Evolutionary conservation across 371 early-diverging fungal genomes (phyloP).

Genomic region (Mucor mucedo): DNA sequence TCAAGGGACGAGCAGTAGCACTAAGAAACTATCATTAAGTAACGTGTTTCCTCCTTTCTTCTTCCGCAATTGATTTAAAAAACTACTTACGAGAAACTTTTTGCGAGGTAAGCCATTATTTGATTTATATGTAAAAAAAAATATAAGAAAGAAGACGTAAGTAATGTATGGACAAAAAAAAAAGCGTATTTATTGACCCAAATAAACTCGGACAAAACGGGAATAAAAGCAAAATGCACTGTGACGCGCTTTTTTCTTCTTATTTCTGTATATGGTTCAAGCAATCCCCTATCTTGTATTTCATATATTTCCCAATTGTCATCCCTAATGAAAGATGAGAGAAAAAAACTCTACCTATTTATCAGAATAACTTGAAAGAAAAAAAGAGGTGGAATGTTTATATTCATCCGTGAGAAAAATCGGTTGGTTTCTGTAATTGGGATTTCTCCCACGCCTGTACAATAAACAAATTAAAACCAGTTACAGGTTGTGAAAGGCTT

Average conservation of each 20-base stretch:
- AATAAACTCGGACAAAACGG: conserved; percentile 3
- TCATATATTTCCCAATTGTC: too few species aligned
- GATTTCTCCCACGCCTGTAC: too few species aligned
- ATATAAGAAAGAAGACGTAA: neutral
- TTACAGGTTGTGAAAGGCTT: too few species aligned
- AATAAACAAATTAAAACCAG: too few species aligned
- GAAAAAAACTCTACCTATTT: too few species aligned
- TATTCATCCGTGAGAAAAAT: too few species aligned
- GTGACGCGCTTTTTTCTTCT: neutral
- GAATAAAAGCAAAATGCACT: neutral
- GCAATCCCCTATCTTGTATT: too few species aligned
- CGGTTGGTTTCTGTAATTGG: too few species aligned
- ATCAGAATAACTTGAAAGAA: too few species aligned
- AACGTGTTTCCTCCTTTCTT: neutral
- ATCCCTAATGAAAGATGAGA: too few species aligned
- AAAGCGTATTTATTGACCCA: conserved; percentile 13
- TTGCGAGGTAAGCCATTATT: conserved; percentile 22
- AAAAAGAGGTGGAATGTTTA: too few species aligned
- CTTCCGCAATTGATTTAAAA: neutral
- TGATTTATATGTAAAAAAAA: neutral
- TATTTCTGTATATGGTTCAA: neutral
- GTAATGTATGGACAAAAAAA: conserved; percentile 11
- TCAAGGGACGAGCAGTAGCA: conserved; percentile 20
- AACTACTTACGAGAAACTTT: conserved; percentile 27
- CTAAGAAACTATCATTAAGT: conserved; percentile 1